phyloP scores from a whole-genome alignment of 305 asterid genomes.

The Fraxinus velutina region DNA sequence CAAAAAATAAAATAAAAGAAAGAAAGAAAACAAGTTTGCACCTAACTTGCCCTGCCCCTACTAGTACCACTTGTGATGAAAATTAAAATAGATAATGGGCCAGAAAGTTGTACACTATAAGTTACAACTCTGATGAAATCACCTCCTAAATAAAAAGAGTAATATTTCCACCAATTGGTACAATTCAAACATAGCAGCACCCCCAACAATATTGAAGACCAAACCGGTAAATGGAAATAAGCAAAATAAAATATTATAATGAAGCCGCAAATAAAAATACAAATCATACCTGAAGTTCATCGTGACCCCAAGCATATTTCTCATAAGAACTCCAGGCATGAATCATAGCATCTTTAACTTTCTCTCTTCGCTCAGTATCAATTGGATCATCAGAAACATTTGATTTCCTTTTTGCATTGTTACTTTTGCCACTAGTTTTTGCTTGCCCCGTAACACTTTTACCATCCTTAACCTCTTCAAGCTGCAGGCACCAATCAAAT shows the following conservation, averaged over 20 bases:
- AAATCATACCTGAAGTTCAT: constrained; percentile 81
- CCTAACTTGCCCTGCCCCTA: neutral
- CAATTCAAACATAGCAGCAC: neutral
- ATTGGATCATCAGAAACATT: constrained; percentile 54
- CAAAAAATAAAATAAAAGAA: neutral
- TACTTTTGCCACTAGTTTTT: constrained; percentile 22
- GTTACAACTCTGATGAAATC: neutral
- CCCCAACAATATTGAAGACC: neutral
- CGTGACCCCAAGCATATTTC: constrained; percentile 97
- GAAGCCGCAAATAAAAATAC: constrained; percentile 3
- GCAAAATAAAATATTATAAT: neutral
- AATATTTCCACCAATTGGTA: neutral
- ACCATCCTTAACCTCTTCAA: constrained; percentile 56
- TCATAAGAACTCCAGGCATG: constrained; percentile 98
- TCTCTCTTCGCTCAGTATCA: constrained; percentile 61
- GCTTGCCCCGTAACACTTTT: constrained; percentile 31
- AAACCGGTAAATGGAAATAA: neutral
- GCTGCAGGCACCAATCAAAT: constrained; percentile 42
- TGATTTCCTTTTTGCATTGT: constrained; percentile 22
- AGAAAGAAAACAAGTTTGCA: neutral
- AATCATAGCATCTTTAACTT: constrained; percentile 89
- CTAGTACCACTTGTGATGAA: neutral
- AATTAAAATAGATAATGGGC: neutral
- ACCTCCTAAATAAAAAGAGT: neutral
- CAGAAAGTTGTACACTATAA: neutral